Percentiles rank a stretch among this genome's conserved stretches.
phyloP scores from a whole-genome alignment of 805 yeast species.

The Candida khao-thaluensis region DNA sequence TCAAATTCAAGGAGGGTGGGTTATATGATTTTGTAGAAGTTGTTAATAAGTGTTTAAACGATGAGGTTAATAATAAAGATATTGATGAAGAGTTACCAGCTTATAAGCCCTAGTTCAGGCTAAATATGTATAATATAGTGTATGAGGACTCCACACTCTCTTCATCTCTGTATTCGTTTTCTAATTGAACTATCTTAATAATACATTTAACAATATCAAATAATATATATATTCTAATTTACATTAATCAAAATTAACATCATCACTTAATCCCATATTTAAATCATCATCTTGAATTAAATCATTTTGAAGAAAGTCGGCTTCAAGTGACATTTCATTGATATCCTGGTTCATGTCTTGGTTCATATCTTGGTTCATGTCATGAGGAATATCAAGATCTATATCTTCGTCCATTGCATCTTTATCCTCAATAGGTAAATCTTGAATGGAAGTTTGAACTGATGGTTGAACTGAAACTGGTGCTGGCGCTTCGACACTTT shows the following conservation, averaged over 20 bases:
- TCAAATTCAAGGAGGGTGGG: constrained; percentile 50
- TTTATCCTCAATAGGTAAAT: too few species aligned
- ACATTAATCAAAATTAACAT: not conserved
- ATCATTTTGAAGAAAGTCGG: constrained; percentile 5
- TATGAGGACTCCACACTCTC: too few species aligned
- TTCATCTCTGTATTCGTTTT: too few species aligned
- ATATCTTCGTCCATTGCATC: not conserved
- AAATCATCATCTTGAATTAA: constrained; percentile 7
- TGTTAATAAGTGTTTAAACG: constrained; percentile 33
- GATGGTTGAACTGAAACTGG: constrained; percentile 1
- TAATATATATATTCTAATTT: not conserved
- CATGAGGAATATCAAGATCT: not conserved
- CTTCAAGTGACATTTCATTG: constrained; percentile 1
- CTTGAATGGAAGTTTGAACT: not conserved
- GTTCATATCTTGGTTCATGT: too few species aligned
- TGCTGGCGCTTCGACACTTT: too few species aligned
- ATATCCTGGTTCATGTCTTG: not conserved
- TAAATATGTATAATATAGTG: too few species aligned
- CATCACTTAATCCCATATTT: not conserved
- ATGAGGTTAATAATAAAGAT: constrained; percentile 34
- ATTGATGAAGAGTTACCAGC: constrained; percentile 47
- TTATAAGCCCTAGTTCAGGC: too few species aligned
- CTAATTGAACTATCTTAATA: too few species aligned
- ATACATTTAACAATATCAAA: too few species aligned
- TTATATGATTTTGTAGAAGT: constrained; percentile 38